Evolutionary conservation across 306 rosid genomes (phyloP).

Genomic region (Citrullus amarus): DNA sequence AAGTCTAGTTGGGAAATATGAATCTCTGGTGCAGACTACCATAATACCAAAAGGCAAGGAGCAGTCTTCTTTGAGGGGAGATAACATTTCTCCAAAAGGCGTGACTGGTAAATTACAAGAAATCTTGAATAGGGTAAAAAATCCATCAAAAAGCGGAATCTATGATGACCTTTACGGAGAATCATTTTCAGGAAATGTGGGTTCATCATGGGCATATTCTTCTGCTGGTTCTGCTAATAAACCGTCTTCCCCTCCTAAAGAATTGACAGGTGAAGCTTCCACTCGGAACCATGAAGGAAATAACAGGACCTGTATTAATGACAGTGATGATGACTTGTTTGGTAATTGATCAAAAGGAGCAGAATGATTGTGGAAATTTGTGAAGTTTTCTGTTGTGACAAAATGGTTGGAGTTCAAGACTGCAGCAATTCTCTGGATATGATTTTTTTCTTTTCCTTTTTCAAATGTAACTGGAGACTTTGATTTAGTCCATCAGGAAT

Average conservation of each 20-base stretch:
- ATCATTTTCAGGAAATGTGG: conserved; percentile 61
- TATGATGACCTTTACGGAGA: conserved; percentile 94
- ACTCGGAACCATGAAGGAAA: conserved; percentile 31
- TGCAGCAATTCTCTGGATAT: conserved; percentile 2
- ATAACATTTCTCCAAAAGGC: conserved; percentile 55
- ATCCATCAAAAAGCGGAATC: conserved; percentile 49
- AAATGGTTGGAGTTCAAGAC: not conserved
- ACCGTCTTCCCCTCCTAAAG: conserved; percentile 27
- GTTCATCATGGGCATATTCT: conserved; percentile 90
- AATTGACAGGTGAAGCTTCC: conserved; percentile 21
- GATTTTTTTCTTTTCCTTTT: not conserved
- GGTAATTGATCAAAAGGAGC: conserved; percentile 32
- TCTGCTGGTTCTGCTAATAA: conserved; percentile 25
- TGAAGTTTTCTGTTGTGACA: not conserved
- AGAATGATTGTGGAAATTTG: not conserved
- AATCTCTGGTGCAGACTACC: conserved; percentile 78
- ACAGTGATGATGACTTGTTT: conserved; percentile 63
- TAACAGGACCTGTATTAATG: conserved; percentile 35
- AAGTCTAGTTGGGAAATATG: conserved; percentile 93
- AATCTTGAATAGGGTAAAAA: conserved; percentile 72
- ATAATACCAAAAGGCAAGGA: conserved; percentile 91
- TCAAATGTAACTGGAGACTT: not conserved
- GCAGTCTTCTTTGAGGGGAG: conserved; percentile 44
- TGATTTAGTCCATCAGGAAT: not conserved
- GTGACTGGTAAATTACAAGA: conserved; percentile 88